Evolutionary conservation across 2,329 filamentous ascomycete genomes (phyloP), one percentile per base, ranked within the genome.

Genomic region (Trichophaea hybrida): DNA sequence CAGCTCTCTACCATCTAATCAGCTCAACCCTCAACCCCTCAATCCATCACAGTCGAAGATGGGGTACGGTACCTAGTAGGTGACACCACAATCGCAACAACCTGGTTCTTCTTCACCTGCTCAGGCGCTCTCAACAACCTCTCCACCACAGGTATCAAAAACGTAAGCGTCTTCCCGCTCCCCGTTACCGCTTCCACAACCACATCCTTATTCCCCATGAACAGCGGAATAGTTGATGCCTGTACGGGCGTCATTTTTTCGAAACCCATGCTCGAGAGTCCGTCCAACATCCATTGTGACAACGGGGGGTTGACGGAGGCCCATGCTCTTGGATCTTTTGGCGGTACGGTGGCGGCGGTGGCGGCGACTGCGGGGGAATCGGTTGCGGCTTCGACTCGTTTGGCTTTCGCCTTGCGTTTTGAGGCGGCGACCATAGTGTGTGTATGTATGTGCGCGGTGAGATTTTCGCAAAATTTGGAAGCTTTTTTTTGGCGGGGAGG

Each of bases 141-240:
- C 72, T 94, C 85, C 31, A 94, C 80, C 3, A 94, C 76, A 1
- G 90, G 89, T 51, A 96, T 83, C 37, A 94, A 74, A 69, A 91
- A 98, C 1, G 88, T 80, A 34, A 95, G 76, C 0, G 89, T 95
- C 74, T 96, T 95, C 61, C 89, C 89, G 71, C 86, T 93, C 10
- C 90, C 89, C 1, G 89, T 95, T 3, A 94, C 89, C 35, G 88
- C 88, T 77, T 94, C 88, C 5, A 95, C 89, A 0, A 95, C 89
- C 4, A 94, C 87, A 72, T 95, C 89, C 69, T 94, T 94, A 71
- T 94, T 86, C 55, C 82, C 84, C 74, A 90, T 83, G 70, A 95
- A 93, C 55, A 95, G 80, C 10, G 89, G 88, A 66, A 96, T 85
- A 4, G 88, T 85, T 61, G 88, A 91, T 49, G 90, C 88, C 74